Base-by-base conservation (phyloP, 352 stramenopile genomes). In the Globisporangium middletonii region DNA sequence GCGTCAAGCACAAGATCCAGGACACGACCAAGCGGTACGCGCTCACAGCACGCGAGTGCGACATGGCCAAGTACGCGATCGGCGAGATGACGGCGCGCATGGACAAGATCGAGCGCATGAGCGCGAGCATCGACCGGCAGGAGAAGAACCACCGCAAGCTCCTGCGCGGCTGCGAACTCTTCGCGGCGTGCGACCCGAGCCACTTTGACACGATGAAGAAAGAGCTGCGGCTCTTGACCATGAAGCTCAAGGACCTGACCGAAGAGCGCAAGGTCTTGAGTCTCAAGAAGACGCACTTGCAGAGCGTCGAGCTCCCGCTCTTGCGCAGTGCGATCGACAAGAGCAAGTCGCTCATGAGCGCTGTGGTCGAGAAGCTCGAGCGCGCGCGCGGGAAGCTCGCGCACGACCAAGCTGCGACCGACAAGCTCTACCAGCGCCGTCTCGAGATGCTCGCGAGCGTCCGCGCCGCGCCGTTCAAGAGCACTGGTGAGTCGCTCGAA, bases 381-480 rank as follows among this genome's bases (percentile, higher is more conserved):
- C 64, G 68, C 9, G 75, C 80, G 11, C 59, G 74, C 0, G 71
- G 79, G 18, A 89, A 90, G 44, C 71, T 88, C n/a, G 67, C 68
- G 3, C 69, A 91, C 16, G 84, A 92, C 23, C 77, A 88, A 51
- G 72, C 76, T 0, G 71, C 82, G 4, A 87, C 78, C 0, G 78
- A 89, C 41, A 81, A 86, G 45, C 62, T 92, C 35, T 87, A 88
- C 53, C 68, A 89, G 42, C 69, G 73, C 2, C 78, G 82, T 11
- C 52, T 89, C 13, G 80, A 90, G 49, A 80, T 92, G 71, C 88
- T 92, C 55, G 77, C 88, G 11, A 79, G 65, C 47, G 79, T 91
- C 18, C 81, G 67, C 9, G 66, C 63, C 15, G 60, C 59, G 0
- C 55, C 15, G 15, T 57, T 49, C 5, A 75, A 74, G 35, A 55